Base-by-base conservation (phyloP, 495 filamentous ascomycete genomes). In the Xylaria longipes region DNA sequence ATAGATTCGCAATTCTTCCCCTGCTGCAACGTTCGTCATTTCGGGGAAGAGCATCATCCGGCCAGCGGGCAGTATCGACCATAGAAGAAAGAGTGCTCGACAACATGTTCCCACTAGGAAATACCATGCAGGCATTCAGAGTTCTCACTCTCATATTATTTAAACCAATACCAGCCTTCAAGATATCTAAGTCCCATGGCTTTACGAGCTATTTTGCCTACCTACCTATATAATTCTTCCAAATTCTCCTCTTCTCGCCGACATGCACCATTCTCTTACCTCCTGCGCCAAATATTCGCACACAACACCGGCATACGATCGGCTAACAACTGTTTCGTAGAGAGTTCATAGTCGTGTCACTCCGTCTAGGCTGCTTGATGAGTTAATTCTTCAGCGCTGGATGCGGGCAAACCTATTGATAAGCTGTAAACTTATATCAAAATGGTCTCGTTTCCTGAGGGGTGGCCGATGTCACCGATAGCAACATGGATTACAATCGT, bases 391-490 rank as follows among this genome's bases (percentile, higher is more conserved):
- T 25, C 39, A 2, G 8, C 20, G 1, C 45, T 52, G 4, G 20
- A 52, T 66, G 25, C 54, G 25, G 3, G 14, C 33, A 22, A 54
- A 15, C 37, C 67, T 67, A 33, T 57, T 60, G 25, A 35, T 66
- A n/a, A 45, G 29, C 52, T 33, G 9, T 68, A 57, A 22, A 41
- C 65, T 46, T 61, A 29, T 27, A 31, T 3, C 70, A 54, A 22
- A 27, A 54, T 73, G 65, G 70, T 25, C n/a, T 65, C 35, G 25
- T 45, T 66, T 8, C 65, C 46, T 64, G 72, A 74, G 43, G 65
- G 60, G 48, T 73, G 71, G 71, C 68, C 71, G 31, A 61, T 76
- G 64, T 69, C 73, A 35, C 25, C 60, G 3, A 37, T 69, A 62
- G 72, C 71, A 45, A 71, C 73, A 33, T 29, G 72, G 31, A 60